A percentile compares a stretch with the other conserved stretches of the same genome.
These are phyloP conservation scores for Ceratobasidium sp. DNA, from an alignment of 1,284 basidiomycete genomes.

Conservation along the genomic window DNA sequence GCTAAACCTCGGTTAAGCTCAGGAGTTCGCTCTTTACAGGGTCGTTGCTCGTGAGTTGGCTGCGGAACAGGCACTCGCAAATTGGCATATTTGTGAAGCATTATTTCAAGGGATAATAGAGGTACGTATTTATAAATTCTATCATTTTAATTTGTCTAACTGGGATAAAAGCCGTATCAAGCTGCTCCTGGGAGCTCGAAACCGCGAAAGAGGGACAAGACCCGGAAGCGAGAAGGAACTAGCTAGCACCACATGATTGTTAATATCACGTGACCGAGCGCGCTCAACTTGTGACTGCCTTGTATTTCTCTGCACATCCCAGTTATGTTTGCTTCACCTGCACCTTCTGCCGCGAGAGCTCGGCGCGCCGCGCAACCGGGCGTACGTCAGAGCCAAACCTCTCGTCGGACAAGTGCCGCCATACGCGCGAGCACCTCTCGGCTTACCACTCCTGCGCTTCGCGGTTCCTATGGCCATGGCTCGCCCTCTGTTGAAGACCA, in stretches of 20 bases:
- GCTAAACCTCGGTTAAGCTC: not conserved
- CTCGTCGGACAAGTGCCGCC: slow-evolving; percentile 34
- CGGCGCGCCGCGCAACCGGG: slow-evolving; percentile 26
- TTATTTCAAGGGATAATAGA: not conserved
- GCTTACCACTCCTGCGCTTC: slow-evolving; percentile 40
- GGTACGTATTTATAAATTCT: not conserved
- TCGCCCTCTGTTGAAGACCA: slow-evolving; percentile 35
- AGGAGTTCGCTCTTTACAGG: not conserved
- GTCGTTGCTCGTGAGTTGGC: slow-evolving; percentile 29
- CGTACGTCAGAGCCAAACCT: slow-evolving; percentile 17
- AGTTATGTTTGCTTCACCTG: slow-evolving; percentile 42
- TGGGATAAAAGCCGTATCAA: not conserved
- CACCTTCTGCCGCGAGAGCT: slow-evolving; percentile 36
- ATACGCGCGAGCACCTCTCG: slow-evolving; percentile 39
- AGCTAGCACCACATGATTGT: slow-evolving; percentile 18
- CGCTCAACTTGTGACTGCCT: slow-evolving; percentile 17
- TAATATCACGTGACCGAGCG: slow-evolving; percentile 34
- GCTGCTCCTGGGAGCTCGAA: not conserved
- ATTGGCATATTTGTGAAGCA: slow-evolving; percentile 34
- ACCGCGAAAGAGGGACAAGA: slow-evolving; percentile 21
- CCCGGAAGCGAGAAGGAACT: not conserved
- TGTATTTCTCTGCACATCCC: slow-evolving; percentile 19
- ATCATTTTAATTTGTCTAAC: not conserved
- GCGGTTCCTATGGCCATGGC: slow-evolving; percentile 21
- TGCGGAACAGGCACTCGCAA: slow-evolving; percentile 30